Conservation (phyloP, 768 basidiomycete species). For the Lactarius quietus region DNA sequence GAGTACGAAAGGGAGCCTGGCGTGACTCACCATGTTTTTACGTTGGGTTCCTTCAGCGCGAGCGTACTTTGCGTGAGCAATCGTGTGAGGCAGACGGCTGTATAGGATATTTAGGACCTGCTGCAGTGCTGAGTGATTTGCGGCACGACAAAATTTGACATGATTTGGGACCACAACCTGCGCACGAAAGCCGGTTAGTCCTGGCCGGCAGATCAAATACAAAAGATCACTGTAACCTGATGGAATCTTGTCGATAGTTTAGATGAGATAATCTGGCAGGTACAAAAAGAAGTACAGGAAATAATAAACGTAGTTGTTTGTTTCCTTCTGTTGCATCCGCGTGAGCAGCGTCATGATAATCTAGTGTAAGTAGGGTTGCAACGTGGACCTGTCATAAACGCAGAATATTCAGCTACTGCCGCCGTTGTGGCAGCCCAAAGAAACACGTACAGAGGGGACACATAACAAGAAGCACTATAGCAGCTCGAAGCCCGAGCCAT, state of each 20-base stretch:
- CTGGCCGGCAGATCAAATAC: neutral
- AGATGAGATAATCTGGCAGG: constrained; percentile 72
- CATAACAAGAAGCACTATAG: constrained; percentile 70
- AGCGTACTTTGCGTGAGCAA: constrained; percentile 69
- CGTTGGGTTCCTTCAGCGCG: constrained; percentile 64
- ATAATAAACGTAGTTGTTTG: constrained; percentile 80
- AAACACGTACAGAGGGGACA: constrained; percentile 67
- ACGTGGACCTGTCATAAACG: constrained; percentile 57
- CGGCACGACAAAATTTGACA: constrained; percentile 72
- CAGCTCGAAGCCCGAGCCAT: constrained; percentile 89
- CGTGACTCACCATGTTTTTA: constrained; percentile 59
- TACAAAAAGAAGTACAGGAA: constrained; percentile 79
- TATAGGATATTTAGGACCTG: too few species aligned
- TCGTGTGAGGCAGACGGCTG: constrained; percentile 73
- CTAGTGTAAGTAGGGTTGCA: constrained; percentile 72
- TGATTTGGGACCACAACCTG: constrained; percentile 77
- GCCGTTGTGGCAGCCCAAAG: constrained; percentile 1
- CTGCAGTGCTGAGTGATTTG: constrained; percentile 83
- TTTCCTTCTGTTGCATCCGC: constrained; percentile 84
- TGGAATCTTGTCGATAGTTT: constrained; percentile 80
- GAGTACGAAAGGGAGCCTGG: neutral
- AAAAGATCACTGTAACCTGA: constrained; percentile 52
- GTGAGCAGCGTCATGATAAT: constrained; percentile 76
- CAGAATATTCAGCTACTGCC: neutral
- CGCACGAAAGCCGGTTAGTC: neutral